phyloP scores from a whole-genome alignment of 2,329 filamentous ascomycete genomes.

The Alternaria incomplexa region DNA sequence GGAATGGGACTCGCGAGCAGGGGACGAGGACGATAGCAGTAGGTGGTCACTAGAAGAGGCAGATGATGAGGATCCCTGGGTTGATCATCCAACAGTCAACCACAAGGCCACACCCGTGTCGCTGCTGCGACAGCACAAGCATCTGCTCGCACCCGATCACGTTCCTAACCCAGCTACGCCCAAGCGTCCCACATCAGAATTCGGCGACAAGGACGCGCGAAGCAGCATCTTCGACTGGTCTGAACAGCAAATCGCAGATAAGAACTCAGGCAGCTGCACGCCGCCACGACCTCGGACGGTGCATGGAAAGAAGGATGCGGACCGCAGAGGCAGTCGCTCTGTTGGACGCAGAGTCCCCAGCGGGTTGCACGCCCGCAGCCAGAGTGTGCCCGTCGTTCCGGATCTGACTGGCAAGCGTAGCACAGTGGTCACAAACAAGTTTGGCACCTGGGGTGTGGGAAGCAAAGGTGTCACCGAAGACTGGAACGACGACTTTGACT shows the following conservation, averaged over 20 bases:
- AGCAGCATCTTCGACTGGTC: slow-evolving; percentile 82
- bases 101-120: slow-evolving; percentile 39
- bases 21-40: slow-evolving; percentile 49
- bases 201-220: slow-evolving; percentile 52
- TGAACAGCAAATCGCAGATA: slow-evolving; percentile 69
- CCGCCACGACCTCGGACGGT: slow-evolving; percentile 74
- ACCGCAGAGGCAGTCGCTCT: slow-evolving; percentile 72
- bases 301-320: slow-evolving; percentile 75
- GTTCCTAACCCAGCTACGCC: slow-evolving; percentile 49
- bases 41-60: slow-evolving; percentile 52
- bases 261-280: slow-evolving; percentile 63
- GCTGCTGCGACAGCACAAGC: slow-evolving; percentile 42
- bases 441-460: slow-evolving; percentile 82
- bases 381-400: slow-evolving; percentile 76
- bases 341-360: slow-evolving; percentile 71
- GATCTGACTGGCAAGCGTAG: slow-evolving; percentile 63
- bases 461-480: slow-evolving; percentile 82
- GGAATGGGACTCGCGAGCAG: slow-evolving; percentile 48
- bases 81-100: slow-evolving; percentile 46
- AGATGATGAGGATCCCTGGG: slow-evolving; percentile 46
- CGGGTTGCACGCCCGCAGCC: slow-evolving; percentile 75
- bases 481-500: slow-evolving; percentile 90
- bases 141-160: slow-evolving; percentile 36
- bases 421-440: slow-evolving; percentile 68
- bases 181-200: slow-evolving; percentile 43